Conservation (phyloP, 2,329 filamentous ascomycete species). For the Epichloe festucae region DNA sequence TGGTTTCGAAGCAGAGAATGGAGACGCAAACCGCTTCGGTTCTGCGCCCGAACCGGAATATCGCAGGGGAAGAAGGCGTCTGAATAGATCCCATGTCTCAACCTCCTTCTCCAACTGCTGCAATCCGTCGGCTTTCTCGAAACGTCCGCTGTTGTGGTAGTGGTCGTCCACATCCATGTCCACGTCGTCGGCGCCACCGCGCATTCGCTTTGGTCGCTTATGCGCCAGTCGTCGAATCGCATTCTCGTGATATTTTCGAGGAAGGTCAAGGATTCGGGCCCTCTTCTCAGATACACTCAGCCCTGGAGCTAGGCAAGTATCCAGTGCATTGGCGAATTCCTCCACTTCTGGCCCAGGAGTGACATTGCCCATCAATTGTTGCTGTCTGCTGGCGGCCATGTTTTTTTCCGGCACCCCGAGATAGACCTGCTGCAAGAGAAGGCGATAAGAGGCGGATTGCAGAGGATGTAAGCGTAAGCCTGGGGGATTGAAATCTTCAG, state of each 20-base stretch:
- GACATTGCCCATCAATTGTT: slow-evolving; percentile 23
- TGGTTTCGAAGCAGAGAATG: slow-evolving; percentile 15
- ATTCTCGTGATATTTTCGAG: slow-evolving; percentile 43
- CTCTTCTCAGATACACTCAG: slow-evolving; percentile 41
- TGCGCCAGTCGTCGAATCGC: slow-evolving; percentile 24
- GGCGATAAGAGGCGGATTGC: background rate
- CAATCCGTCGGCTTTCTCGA: slow-evolving; percentile 12
- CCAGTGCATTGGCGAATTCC: slow-evolving; percentile 69
- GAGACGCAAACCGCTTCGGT: slow-evolving; percentile 20
- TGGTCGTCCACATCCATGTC: slow-evolving; percentile 44
- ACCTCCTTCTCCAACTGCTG: slow-evolving; percentile 64
- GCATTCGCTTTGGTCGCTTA: slow-evolving; percentile 15
- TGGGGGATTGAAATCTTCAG: background rate
- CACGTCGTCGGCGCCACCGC: slow-evolving; percentile 29
- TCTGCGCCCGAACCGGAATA: slow-evolving; percentile 29
- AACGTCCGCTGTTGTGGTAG: background rate
- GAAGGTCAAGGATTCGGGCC: slow-evolving; percentile 53
- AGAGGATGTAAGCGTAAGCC: background rate
- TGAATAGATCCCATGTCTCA: slow-evolving; percentile 81
- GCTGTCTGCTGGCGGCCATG: slow-evolving; percentile 2
- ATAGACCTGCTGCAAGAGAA: background rate
- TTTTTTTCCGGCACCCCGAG: background rate
- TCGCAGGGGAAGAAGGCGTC: slow-evolving; percentile 58
- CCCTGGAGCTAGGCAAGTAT: slow-evolving; percentile 51
- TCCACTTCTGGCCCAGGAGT: slow-evolving; percentile 72